A percentile compares a stretch with the other conserved stretches of the same genome.
Conservation (phyloP, 1,284 basidiomycete genomes). For the Rhodotorula sp. region DNA sequence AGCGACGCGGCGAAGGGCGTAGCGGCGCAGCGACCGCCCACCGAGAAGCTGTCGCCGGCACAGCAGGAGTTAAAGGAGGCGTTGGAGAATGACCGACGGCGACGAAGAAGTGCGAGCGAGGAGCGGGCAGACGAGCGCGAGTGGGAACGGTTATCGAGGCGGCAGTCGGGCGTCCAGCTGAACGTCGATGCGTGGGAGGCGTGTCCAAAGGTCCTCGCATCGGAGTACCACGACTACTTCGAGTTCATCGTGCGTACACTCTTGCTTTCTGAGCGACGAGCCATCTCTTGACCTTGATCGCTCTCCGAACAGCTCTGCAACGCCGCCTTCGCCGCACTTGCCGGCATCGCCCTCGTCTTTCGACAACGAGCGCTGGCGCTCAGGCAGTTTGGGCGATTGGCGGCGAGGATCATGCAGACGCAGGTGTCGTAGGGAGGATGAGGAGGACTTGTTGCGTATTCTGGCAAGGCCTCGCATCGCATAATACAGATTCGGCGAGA, state of each 20-base stretch:
- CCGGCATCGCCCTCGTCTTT: slow-evolving; percentile 15
- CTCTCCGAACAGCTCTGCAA: slow-evolving; percentile 29
- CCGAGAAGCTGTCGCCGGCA: background rate
- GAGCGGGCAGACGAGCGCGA: background rate
- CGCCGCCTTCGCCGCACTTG: slow-evolving; percentile 23
- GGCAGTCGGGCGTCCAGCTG: background rate
- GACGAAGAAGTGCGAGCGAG: background rate
- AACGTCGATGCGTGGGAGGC: slow-evolving; percentile 31
- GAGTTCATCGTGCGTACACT: slow-evolving; percentile 31
- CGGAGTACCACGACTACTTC: slow-evolving; percentile 32
- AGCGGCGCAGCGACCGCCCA: background rate
- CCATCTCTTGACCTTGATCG: background rate
- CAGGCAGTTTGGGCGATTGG: slow-evolving; percentile 30
- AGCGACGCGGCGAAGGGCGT: background rate
- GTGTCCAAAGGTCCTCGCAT: slow-evolving; percentile 24
- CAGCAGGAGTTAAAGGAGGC: slow-evolving; percentile 6
- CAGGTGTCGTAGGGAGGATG: slow-evolving; percentile 2
- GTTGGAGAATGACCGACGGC: slow-evolving; percentile 1
- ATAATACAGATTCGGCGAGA: no score
- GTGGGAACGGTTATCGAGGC: background rate
- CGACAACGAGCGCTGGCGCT: slow-evolving; percentile 31
- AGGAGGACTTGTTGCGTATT: no score
- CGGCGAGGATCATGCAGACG: slow-evolving; percentile 36
- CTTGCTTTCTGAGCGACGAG: no score
- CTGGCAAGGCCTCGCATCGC: background rate